Evolutionary conservation across 768 basidiomycete genomes (phyloP), one percentile per base, ranked within the genome.

Genomic region (Gelatoporia subvermispora): DNA sequence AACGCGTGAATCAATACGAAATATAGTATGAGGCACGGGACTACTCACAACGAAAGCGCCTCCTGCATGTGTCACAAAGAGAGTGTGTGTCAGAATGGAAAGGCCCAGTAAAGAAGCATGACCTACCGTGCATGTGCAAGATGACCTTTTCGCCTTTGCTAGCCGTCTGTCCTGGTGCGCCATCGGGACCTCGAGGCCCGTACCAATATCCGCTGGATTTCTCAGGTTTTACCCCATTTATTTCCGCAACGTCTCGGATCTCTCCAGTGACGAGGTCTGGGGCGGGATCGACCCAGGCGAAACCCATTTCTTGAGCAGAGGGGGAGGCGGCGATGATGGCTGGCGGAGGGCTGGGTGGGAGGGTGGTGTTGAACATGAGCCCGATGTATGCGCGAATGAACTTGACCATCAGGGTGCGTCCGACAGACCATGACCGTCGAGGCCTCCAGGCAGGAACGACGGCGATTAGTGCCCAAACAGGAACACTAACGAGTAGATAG

Each of bases 181-280:
- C 23, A 9, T 54, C 40, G 4, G 41, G 8, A 0, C 51, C 56
- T 7, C 48, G 20, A 8, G 58, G 58, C 38, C 68, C 62, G 18
- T 60, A 55, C 71, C 68, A 72, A 50, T 67, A 72, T 9, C 70
- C 72, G 1, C 65, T 65, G 8, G 70, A 60, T 15, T 58, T 58
- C 24, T 51, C 44, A 18, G 64, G 52, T 13, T 58, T 36, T 15
- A 73, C 61, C 9, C 56, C 50, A 8, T 63, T 63, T n/a, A 46
- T 50, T 21, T 51, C 42, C 16, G 70, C 70, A 40, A 63, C 57
- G 3, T 51, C 55, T 13, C 54, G 53, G 18, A 69, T 50, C 20
- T 71, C 62, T 9, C 67, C 67, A 2, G 47, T 52, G 21, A 73
- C 56, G 34, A 68, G 56, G 17, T 70, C 59, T 1, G 68, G 60